Evolutionary conservation across 495 filamentous ascomycete species (phyloP), one percentile per base, ranked within the genome.

Genomic region (Rhypophila decipiens): DNA sequence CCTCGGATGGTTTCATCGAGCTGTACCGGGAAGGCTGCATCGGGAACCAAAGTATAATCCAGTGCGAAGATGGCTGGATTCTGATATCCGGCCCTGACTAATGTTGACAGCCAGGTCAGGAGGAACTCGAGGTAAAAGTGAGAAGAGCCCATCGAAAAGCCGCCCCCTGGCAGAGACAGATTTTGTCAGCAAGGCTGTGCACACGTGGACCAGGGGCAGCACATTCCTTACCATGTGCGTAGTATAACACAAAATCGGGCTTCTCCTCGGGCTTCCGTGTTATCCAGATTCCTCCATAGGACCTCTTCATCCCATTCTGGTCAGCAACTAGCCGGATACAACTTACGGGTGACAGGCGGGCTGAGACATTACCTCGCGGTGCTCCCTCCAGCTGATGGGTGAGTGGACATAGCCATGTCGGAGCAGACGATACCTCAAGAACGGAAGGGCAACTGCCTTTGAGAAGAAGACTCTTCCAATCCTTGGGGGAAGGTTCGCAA

Each of bases 121-220:
- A 90, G 69, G 52, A 90, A 89, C 60, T 90, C 86, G 18, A 90
- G 75, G 60, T 90, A 90, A 62, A 90, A 90, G 63, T 86, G 84
- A 21, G 72, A 59, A 12, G 83, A 85, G 24, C 86, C 86, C 82
- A 90, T 85, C 2, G 78, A 75, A 55, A 90, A 89, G 1, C 86
- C 86, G 17, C 86, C 86, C 17, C 82, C 80, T 82, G 24, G 1
- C 24, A 19, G 35, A 8, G 15, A n/a, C n/a, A n/a, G n/a, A n/a
- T n/a, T n/a, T n/a, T n/a, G 24, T 42, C 37, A 34, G 41, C 24
- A 39, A 37, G 15, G 12, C 2, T 9, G 24, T 11, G 10, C 10
- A 38, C 19, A 3, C 11, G 31, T 12, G 24, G 2, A 10, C 2
- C 37, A 9, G 31, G 29, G 27, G 31, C 17, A 3, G 3, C 4